A percentile compares a stretch with the other conserved stretches of the same genome.
Evolutionary conservation across 2,329 filamentous ascomycete species (phyloP).

Genomic region (Mariannaea sp.): DNA sequence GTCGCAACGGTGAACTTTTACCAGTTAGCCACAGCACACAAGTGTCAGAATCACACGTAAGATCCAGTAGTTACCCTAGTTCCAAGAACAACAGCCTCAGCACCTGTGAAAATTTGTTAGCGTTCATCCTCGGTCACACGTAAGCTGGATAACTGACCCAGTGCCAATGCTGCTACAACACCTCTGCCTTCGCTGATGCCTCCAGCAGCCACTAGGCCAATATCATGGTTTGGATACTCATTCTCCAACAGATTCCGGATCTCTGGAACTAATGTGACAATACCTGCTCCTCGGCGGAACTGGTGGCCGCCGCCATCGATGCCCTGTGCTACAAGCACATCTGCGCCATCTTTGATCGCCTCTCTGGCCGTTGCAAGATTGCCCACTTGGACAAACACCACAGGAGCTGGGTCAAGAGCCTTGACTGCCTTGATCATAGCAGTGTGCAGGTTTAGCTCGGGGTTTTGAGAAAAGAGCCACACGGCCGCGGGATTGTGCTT

Average conservation of each 20-base stretch:
- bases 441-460: conserved; percentile 45
- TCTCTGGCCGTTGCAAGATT: conserved; percentile 60
- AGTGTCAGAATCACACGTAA: too few species aligned
- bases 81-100: conserved; percentile 51
- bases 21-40: conserved; percentile 1
- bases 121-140: background rate
- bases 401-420: conserved; percentile 41
- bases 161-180: conserved; percentile 57
- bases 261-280: conserved; percentile 63
- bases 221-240: conserved; percentile 42
- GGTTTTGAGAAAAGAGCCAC: conserved; percentile 69
- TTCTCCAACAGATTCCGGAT: conserved; percentile 52
- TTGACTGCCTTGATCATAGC: conserved; percentile 45
- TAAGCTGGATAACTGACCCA: conserved; percentile 48
- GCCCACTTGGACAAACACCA: conserved; percentile 66
- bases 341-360: conserved; percentile 53
- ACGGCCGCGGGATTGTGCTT: conserved; percentile 61
- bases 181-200: conserved; percentile 63
- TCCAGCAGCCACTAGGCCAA: conserved; percentile 60
- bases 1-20: conserved; percentile 50
- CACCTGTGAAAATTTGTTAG: conserved; percentile 41
- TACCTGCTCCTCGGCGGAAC: conserved; percentile 56
- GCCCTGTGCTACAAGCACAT: conserved; percentile 67
- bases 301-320: conserved; percentile 69
- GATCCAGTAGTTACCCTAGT: conserved; percentile 45